A percentile compares a stretch with the other conserved stretches of the same genome.
These are phyloP conservation scores for Cucumis hystrix DNA, from an alignment of 306 rosid species.

Conservation along the genomic window DNA sequence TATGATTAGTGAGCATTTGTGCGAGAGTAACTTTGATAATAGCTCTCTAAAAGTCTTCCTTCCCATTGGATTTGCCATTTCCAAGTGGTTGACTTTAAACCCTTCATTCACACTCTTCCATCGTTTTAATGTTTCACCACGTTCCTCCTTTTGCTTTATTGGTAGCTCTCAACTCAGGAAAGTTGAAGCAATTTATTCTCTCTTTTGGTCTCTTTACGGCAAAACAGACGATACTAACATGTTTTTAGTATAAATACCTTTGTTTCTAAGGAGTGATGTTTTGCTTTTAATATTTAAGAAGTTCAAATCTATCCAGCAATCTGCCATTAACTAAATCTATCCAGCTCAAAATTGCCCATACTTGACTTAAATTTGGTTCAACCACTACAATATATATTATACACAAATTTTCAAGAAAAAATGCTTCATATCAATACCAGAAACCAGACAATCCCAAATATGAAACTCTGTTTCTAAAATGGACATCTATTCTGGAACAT, in stretches of 20 bases:
- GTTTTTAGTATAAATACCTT: not conserved
- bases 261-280: not conserved
- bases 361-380: not conserved
- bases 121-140: not conserved
- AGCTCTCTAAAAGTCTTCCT: not conserved
- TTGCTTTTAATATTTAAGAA: not conserved
- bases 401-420: not conserved
- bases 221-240: not conserved
- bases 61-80: not conserved
- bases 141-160: not conserved
- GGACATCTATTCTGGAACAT: not conserved
- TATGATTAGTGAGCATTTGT: not conserved
- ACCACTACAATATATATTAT: not conserved
- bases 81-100: not conserved
- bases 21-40: not conserved
- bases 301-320: not conserved
- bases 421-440: not conserved
- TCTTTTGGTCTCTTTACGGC: not conserved
- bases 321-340: not conserved
- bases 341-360: not conserved
- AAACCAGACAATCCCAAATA: not conserved
- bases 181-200: not conserved
- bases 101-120: not conserved
- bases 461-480: conserved; percentile 3
- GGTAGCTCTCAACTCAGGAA: not conserved